Evolutionary conservation across 768 basidiomycete species (phyloP).

Genomic region (Hygrocybe coccinea): DNA sequence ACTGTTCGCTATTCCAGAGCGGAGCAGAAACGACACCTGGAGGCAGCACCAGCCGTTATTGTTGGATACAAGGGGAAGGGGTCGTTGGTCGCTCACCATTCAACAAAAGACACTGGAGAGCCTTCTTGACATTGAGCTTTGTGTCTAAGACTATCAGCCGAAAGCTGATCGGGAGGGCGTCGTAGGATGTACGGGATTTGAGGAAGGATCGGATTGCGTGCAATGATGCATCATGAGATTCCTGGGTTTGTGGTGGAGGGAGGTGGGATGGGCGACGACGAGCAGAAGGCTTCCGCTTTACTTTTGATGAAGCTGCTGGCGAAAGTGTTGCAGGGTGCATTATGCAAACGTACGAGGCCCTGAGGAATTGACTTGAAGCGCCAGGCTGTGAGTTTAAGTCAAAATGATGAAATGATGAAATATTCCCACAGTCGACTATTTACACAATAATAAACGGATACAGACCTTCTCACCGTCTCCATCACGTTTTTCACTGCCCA

Average conservation of each 20-base stretch:
- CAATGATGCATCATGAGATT: conserved; percentile 67
- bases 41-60: conserved; percentile 8
- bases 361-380: too few species aligned
- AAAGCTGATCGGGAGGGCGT: conserved; percentile 96
- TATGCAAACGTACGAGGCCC: conserved; percentile 11
- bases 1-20: conserved; percentile 93
- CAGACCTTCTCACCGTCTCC: neutral
- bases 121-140: conserved; percentile 93
- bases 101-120: conserved; percentile 76
- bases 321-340: conserved; percentile 43
- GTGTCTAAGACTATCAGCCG: conserved; percentile 95
- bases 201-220: conserved; percentile 74
- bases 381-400: too few species aligned
- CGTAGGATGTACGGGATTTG: conserved; percentile 82
- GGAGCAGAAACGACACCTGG: conserved; percentile 96
- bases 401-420: too few species aligned
- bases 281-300: conserved; percentile 54
- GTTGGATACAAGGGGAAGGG: conserved; percentile 4
- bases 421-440: too few species aligned
- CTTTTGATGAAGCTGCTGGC: conserved; percentile 46
- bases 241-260: conserved; percentile 47
- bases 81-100: conserved; percentile 61
- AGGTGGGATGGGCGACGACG: conserved; percentile 59
- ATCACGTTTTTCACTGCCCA: neutral
- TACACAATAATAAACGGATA: too few species aligned